Conservation (phyloP, 768 basidiomycete species). For the Trametes meyenii region DNA sequence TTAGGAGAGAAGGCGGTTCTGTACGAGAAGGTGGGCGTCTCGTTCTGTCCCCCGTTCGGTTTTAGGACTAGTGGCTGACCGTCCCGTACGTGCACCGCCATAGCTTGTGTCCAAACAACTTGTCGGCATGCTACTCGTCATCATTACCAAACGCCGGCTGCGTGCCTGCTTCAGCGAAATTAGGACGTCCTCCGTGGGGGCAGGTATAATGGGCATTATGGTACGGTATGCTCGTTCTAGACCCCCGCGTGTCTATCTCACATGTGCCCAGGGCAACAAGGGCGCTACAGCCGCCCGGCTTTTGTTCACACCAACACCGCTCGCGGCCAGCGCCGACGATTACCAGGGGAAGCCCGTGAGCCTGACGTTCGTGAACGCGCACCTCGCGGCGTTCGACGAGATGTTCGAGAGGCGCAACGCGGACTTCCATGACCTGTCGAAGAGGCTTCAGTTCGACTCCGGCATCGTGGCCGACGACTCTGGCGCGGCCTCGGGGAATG, state of each 20-base stretch:
- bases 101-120: conserved; percentile 79
- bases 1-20: conserved; percentile 64
- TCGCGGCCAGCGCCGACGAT: conserved; percentile 21
- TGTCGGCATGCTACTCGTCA: conserved; percentile 78
- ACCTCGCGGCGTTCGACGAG: conserved; percentile 84
- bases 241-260: background rate
- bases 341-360: conserved; percentile 40
- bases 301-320: conserved; percentile 49
- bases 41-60: background rate
- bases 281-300: conserved; percentile 73
- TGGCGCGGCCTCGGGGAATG: background rate
- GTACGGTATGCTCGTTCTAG: conserved; percentile 38
- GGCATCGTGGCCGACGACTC: conserved; percentile 24
- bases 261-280: conserved; percentile 70
- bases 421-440: conserved; percentile 73
- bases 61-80: background rate
- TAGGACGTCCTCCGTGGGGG: conserved; percentile 55
- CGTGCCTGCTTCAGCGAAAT: conserved; percentile 55
- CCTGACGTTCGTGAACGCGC: conserved; percentile 79
- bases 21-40: conserved; percentile 64
- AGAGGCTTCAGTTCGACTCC: conserved; percentile 55
- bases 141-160: conserved; percentile 62
- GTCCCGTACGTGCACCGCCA: conserved; percentile 6
- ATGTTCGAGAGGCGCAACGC: conserved; percentile 72
- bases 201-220: conserved; percentile 81